Base-by-base conservation (phyloP, 805 yeast genomes). In the Kazachstania psychrophila region DNA sequence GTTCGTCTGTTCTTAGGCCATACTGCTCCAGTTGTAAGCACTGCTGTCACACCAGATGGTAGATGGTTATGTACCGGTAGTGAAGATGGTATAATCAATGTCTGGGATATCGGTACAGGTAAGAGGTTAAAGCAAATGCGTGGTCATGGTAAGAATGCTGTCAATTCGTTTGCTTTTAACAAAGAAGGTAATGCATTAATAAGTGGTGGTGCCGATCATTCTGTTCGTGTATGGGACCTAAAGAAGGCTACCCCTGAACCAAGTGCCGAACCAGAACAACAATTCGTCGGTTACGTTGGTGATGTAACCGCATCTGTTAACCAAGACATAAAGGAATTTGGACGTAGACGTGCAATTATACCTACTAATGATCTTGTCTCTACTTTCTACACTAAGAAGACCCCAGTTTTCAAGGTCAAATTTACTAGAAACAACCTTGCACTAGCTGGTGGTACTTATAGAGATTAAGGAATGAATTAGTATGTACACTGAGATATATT, bases 21-120 rank as follows among this genome's bases (percentile, higher is more conserved):
- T 52, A 75, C 87, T 2, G 87, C 88, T n/a, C 81, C 96, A 1
- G 74, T 92, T 16, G 81, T 84, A 44, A 72, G 87, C 14, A 65
- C 85, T 46, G 87, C 94, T 0, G 94, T 86, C 7, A 81, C 95
- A 1, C 97, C 97, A 0, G 96, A 92, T 65, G 99, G 99, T 3
- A 71, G 96, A 53, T 84, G 95, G 89, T 65, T 92, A 39, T 96
- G 97, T 4, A 75, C 87, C 39, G 96, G 94, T 2, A 95, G 95
- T 37, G 96, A 87, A 54, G 97, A 92, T 58, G 77, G 87, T 29
- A 72, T 81, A 8, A 82, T 92, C 24, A 80, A 81, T 54, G 70
- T 92, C 27, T 92, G 96, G 95, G 99, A 92, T 63, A 77, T 84
- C 38, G 95, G 96, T 2, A 73, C 88, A 2, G 97, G 97, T 16